Conservation (phyloP, 257 asterid species). For the Apocynum venetum region DNA sequence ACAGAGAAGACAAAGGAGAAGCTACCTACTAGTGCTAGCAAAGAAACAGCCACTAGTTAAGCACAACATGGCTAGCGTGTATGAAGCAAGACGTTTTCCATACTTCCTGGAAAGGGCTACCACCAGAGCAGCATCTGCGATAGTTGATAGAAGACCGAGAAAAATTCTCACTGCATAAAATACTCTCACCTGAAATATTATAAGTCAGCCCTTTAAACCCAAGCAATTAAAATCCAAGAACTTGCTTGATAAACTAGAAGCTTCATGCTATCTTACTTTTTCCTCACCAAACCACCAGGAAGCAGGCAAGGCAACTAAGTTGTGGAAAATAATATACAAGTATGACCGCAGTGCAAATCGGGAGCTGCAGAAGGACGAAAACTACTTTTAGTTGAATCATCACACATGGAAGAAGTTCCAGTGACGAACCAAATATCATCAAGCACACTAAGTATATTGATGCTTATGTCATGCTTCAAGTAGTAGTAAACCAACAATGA, state of each 20-base stretch:
- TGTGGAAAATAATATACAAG: conserved; percentile 76
- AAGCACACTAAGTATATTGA: not conserved
- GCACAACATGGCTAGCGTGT: conserved; percentile 95
- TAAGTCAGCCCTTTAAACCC: not conserved
- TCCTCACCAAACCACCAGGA: conserved; percentile 92
- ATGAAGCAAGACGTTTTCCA: conserved; percentile 91
- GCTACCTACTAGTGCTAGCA: conserved; percentile 79
- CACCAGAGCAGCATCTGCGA: conserved; percentile 83
- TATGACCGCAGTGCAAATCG: conserved; percentile 83
- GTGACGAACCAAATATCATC: not conserved
- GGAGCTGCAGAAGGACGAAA: conserved; percentile 55
- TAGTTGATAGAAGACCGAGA: conserved; percentile 70
- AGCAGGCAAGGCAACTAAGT: conserved; percentile 81
- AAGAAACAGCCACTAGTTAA: conserved; percentile 97
- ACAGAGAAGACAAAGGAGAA: conserved; percentile 1
- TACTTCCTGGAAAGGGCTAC: conserved; percentile 90
- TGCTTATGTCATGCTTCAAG: not conserved
- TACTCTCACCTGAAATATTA: conserved; percentile 70
- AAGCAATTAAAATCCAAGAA: conserved; percentile 19
- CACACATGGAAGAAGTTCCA: conserved; percentile 7
- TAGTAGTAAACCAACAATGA: not conserved
- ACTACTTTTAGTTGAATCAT: conserved; percentile 16
- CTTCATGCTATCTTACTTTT: conserved; percentile 45
- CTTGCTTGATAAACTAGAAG: not conserved
- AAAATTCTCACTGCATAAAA: conserved; percentile 84